Evolutionary conservation across 306 rosid species (phyloP), one percentile per base, ranked within the genome.

Genomic region (Rosa multiflora): DNA sequence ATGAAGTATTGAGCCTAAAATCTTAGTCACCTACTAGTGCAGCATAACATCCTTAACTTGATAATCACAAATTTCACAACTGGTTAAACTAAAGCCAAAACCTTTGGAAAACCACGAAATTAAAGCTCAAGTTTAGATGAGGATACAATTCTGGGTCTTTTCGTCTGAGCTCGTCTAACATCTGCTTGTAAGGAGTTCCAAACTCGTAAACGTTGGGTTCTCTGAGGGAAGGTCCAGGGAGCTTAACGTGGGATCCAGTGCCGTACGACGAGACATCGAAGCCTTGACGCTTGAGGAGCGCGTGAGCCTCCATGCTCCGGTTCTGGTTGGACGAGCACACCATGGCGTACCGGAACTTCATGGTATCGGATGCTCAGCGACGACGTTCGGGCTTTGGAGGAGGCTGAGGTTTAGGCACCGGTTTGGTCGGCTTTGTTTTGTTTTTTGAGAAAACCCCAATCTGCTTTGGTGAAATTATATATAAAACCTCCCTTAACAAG

Each of bases 301-400:
- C 89, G 89, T 93, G 97, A 47, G 99, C 98, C 84, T 93, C 99
- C 98, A 95, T 93, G 92, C 99, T 95, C 78, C 98, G 87, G 82
- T 95, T 93, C 86, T 93, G 98, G 82, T 95, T 92, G 29, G 96
- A 95, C 15, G 98, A 95, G 83, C 99, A 93, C 47, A 95, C 99
- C 98, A 91, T 88, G 8, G 98, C 98, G 73, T 91, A 89, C 46
- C 97, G 89, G 74, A 72, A 85, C 79, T 86, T 90, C 96, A 88
- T 92, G 37, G 32, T 49, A 21, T n/a, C 14, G 64, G 59, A 67
- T 17, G 9, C 73, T 40, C 8, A 0, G 18, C 63, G 73, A 43
- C 73, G 51, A 42, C 51, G 72, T 40, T 67, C 7, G n/a, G 70
- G 46, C 10, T 0, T 8, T 2, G 49, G 5, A 2, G n/a, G 46